Conservation (phyloP, 352 stramenopile species). For the Albugo candida region DNA sequence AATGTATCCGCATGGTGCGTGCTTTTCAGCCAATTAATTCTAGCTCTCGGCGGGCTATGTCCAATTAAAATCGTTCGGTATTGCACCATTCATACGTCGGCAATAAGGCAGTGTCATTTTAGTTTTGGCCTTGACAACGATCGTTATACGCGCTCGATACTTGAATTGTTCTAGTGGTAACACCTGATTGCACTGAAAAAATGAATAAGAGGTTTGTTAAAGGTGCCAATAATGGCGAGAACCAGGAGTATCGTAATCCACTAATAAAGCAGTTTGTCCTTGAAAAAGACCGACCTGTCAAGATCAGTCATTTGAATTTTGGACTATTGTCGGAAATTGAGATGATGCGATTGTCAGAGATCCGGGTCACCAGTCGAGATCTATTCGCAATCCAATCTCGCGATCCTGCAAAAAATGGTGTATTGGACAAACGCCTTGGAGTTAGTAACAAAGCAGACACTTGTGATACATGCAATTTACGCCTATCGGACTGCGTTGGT, state of each 20-base stretch:
- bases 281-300: constrained; percentile 74
- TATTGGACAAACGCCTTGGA: constrained; percentile 93
- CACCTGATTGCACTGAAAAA: not conserved
- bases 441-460: constrained; percentile 94
- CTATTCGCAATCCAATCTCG: constrained; percentile 94
- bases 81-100: too few species aligned
- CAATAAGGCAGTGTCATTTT: too few species aligned
- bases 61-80: too few species aligned
- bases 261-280: constrained; percentile 80
- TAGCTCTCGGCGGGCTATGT: too few species aligned
- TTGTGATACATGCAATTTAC: constrained; percentile 84
- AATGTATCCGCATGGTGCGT: too few species aligned
- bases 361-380: constrained; percentile 86
- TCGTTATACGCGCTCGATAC: too few species aligned
- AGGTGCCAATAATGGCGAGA: not conserved
- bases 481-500: constrained; percentile 92
- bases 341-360: constrained; percentile 91
- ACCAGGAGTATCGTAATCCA: constrained; percentile 53
- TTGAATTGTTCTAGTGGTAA: too few species aligned
- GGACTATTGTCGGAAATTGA: constrained; percentile 88
- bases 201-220: not conserved
- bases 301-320: constrained; percentile 97
- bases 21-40: too few species aligned
- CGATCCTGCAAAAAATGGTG: constrained; percentile 82
- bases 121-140: too few species aligned